Evolutionary conservation across 495 filamentous ascomycete genomes (phyloP).

Genomic region (Penicillium canescens): DNA sequence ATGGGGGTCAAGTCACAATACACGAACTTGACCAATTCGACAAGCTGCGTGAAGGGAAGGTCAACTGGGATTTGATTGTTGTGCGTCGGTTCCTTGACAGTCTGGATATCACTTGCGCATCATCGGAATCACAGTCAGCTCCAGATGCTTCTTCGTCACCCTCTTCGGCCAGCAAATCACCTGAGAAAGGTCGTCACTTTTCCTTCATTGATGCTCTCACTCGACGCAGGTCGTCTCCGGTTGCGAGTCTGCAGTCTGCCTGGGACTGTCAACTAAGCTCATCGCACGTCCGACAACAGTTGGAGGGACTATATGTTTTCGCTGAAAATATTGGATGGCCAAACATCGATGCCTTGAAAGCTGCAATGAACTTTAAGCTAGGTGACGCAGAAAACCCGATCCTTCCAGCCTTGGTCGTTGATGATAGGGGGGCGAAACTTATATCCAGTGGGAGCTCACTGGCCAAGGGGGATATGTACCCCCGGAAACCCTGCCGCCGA

Average conservation of each 20-base stretch:
- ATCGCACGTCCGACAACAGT: slow-evolving; percentile 41
- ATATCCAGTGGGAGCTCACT: slow-evolving; percentile 1
- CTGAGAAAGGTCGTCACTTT: slow-evolving; percentile 20
- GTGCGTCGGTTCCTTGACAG: slow-evolving; percentile 77
- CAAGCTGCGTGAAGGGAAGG: slow-evolving; percentile 61
- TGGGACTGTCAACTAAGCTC: slow-evolving; percentile 44
- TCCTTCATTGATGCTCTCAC: slow-evolving; percentile 29
- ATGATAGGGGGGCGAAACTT: neutral
- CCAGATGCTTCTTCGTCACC: neutral
- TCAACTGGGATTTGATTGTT: slow-evolving; percentile 78
- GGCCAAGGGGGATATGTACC: slow-evolving; percentile 32
- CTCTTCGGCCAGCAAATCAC: slow-evolving; percentile 23
- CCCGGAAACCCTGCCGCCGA: slow-evolving; percentile 27
- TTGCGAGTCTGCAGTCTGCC: slow-evolving; percentile 23
- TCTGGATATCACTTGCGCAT: slow-evolving; percentile 47
- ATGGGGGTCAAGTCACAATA: slow-evolving; percentile 46
- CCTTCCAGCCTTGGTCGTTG: slow-evolving; percentile 1
- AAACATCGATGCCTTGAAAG: slow-evolving; percentile 34
- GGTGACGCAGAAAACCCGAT: slow-evolving; percentile 10
- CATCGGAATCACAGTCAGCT: slow-evolving; percentile 4
- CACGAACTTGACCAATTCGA: slow-evolving; percentile 66
- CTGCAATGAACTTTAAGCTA: slow-evolving; percentile 16
- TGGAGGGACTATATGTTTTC: slow-evolving; percentile 51
- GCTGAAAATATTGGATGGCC: slow-evolving; percentile 54
- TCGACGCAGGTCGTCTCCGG: slow-evolving; percentile 18